These are phyloP conservation scores for Vitis hybrid DNA, from an alignment of 177 flowering plant species.

Conservation along the genomic window DNA sequence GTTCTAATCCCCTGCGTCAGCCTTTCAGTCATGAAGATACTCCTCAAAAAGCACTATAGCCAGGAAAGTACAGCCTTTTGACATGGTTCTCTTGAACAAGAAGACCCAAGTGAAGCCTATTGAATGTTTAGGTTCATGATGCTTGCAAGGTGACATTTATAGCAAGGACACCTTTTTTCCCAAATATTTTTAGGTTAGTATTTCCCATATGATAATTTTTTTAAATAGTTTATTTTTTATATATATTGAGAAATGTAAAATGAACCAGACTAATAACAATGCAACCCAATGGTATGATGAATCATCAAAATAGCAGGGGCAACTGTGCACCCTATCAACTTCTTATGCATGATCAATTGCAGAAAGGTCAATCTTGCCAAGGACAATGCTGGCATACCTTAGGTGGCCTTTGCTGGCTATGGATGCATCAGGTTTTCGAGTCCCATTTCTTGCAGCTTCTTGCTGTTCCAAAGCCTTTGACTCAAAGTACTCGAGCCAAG, in stretches of 20 bases:
- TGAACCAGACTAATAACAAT: neutral
- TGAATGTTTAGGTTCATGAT: neutral
- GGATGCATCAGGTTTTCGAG: constrained; percentile 96
- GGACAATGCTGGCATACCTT: constrained; percentile 45
- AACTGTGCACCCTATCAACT: no score
- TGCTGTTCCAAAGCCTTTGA: constrained; percentile 99
- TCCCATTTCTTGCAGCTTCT: constrained; percentile 99
- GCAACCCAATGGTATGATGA: neutral
- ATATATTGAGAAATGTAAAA: neutral
- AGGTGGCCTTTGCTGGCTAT: constrained; percentile 99
- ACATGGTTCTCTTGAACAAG: neutral
- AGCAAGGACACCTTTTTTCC: neutral
- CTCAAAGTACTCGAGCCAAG: constrained; percentile 99
- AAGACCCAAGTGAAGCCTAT: neutral
- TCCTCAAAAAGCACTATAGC: no score
- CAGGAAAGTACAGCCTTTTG: neutral
- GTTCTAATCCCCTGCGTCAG: neutral
- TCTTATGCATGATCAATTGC: neutral
- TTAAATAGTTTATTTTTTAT: neutral
- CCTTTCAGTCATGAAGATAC: no score
- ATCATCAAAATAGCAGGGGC: neutral
- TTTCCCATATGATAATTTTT: neutral
- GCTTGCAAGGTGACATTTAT: neutral
- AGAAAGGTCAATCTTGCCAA: neutral
- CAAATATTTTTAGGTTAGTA: neutral